phyloP scores from a whole-genome alignment of 805 yeast species.

The Starmerella ratchasimensis region DNA sequence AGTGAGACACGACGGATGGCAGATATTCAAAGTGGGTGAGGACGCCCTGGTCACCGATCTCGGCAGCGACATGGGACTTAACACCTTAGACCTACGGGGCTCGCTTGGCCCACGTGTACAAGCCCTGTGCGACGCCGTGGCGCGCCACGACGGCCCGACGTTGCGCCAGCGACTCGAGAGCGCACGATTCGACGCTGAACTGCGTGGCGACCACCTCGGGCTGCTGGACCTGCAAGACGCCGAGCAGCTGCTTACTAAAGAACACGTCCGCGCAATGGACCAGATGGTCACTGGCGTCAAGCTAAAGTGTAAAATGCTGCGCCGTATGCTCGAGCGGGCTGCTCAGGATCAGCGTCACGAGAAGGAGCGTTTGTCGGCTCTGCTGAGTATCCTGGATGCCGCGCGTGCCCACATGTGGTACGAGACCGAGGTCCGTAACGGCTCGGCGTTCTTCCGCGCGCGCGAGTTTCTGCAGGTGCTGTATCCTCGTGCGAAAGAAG shows the following conservation, averaged over 20 bases:
- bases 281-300: not conserved
- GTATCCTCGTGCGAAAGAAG: conserved; percentile 7
- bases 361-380: conserved; percentile 7
- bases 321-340: conserved; percentile 10
- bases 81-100: not conserved
- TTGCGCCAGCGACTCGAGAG: conserved; percentile 1
- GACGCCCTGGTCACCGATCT: conserved; percentile 24
- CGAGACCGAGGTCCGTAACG: conserved; percentile 18
- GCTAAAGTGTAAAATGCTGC: conserved; percentile 4
- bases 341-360: conserved; percentile 11
- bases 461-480: conserved; percentile 10
- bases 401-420: conserved; percentile 19
- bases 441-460: conserved; percentile 8
- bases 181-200: conserved; percentile 14
- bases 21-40: conserved; percentile 23
- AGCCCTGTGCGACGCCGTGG: conserved; percentile 12
- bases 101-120: not conserved
- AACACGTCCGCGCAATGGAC: conserved; percentile 1
- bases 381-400: conserved; percentile 11
- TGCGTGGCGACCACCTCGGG: conserved; percentile 13
- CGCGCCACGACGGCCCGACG: conserved; percentile 3
- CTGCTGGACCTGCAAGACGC: conserved; percentile 6
- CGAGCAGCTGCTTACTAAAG: not conserved
- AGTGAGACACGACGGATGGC: conserved; percentile 23
- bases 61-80: conserved; percentile 17